Base-by-base conservation (phyloP, 176 grass and related monocot species). In the Cenchrus purpureus region DNA sequence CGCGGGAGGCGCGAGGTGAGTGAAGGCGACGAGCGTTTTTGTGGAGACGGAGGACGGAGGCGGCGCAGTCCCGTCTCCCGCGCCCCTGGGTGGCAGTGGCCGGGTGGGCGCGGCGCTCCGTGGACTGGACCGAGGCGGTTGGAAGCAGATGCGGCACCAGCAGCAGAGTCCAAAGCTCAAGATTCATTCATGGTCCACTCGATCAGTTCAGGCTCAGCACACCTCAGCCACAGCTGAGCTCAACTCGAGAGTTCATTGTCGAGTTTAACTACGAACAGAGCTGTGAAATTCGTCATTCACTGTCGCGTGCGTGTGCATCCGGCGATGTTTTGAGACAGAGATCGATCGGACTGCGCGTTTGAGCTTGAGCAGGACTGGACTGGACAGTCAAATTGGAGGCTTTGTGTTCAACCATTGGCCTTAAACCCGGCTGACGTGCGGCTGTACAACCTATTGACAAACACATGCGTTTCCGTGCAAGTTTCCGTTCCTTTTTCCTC, bases 11-110 rank as follows among this genome's bases (percentile, higher is more conserved):
- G 77, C 53, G 32, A 71, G 37, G 84, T 79, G 64, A 34, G 58
- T 61, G 79, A 77, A 53, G 74, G 84, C 88, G 79, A 74, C 84
- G 64, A 79, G 83, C 73, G 84, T 83, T 86, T 79, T 79, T 20
- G 37, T 70, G 85, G 67, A 45, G 67, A 45, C 1, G 59, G 45
- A 48, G 20, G 37, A 40, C 37, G 37, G 37, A 40, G 37, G 37
- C 37, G 37, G 44, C n/a, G 44, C 25, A 2, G 49, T 51, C 49
- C 49, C 12, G 50, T 32, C 31, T 32, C 31, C 31, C 31, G 0
- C 31, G 43, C 16, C 44, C 37, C 37, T 4, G 37, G 37, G 37
- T 40, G 37, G 37, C 37, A 40, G 37, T 40, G 37, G 37, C 22
- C 20, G 71, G 77, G 78, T 90, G 73, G 66, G 54, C 79, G 5